Evolutionary conservation across 1,139 yeast species (phyloP), one percentile per base, ranked within the genome.

Genomic region (Yamadazyma aaseri): DNA sequence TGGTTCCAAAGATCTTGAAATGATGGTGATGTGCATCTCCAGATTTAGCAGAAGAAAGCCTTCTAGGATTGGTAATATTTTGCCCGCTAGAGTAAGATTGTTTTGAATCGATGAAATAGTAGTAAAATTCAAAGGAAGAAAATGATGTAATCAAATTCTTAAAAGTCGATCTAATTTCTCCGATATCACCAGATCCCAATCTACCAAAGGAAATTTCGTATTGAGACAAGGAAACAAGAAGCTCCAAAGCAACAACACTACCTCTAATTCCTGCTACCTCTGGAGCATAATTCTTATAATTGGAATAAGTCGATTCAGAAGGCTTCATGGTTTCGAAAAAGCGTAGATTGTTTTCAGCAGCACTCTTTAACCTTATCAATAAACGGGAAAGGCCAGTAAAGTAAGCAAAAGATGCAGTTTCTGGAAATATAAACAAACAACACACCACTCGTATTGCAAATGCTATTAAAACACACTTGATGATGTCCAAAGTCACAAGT

Each of bases 91-190:
- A 35, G 10, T 44, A 25, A n/a, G 16, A 32, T 23, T 35, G 43
- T 20, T 60, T 44, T 34, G 59, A 62, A 33, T 56, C 59, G 20
- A 62, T 46, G 35, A 60, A 43, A 30, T 56, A 58, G 37, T 63
- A 63, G 38, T 54, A 60, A 35, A 56, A 56, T n/a, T 55, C 60
- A 36, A 53, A 60, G 3, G 63, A 54, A 3, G 64, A 51, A 3
- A 52, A 37, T 2, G 55, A 39, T 33, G 52, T 53, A 14, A 59
- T 40, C 5, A 61, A 33, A 26, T 52, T 54, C 28, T 58, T 55
- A 15, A 58, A 34, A 11, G 43, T 37, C 3, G 60, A 49, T 17
- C 64, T 42, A 22, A 60, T 46, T 35, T 59, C 58, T 3, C 55
- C 57, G 2, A 58, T 43, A 29, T 59, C 61, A 9, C 59, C 60